Conservation (phyloP, 768 basidiomycete species). For the Mycena alexandri region DNA sequence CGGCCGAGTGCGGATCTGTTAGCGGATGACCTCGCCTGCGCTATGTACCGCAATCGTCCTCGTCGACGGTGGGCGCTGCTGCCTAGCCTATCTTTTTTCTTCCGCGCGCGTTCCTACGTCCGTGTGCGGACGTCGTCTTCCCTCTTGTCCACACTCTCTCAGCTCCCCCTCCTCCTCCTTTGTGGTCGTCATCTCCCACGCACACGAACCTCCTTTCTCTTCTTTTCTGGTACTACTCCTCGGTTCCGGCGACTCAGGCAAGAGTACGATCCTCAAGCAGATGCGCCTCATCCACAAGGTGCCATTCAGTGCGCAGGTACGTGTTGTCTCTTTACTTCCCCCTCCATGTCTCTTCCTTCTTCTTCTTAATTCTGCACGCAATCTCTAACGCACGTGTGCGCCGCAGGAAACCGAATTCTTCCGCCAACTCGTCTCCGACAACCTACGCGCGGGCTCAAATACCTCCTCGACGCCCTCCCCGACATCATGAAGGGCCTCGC, state of each 20-base stretch:
- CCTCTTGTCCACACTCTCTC: too few relatives aligned
- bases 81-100: too few relatives aligned
- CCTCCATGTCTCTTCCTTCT: neutral
- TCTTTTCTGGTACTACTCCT: constrained; percentile 91
- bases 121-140: too few relatives aligned
- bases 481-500: constrained; percentile 89
- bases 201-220: too few relatives aligned
- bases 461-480: constrained; percentile 89
- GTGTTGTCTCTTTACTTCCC: constrained; percentile 62
- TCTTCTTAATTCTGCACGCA: constrained; percentile 66
- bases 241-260: constrained; percentile 94
- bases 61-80: too few relatives aligned
- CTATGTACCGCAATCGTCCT: too few relatives aligned
- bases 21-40: too few relatives aligned
- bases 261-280: constrained; percentile 96
- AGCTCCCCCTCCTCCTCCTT: too few relatives aligned
- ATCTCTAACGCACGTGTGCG: constrained; percentile 83
- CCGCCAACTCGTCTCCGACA: constrained; percentile 93
- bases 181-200: too few relatives aligned
- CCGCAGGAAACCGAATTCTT: constrained; percentile 87
- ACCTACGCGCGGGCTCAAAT: constrained; percentile 89
- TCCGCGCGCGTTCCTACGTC: too few relatives aligned
- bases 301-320: constrained; percentile 84
- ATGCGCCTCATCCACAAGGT: constrained; percentile 96
- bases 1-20: too few relatives aligned